Conservation (phyloP, 169 alveolate species). For the Plasmodium fragile region DNA sequence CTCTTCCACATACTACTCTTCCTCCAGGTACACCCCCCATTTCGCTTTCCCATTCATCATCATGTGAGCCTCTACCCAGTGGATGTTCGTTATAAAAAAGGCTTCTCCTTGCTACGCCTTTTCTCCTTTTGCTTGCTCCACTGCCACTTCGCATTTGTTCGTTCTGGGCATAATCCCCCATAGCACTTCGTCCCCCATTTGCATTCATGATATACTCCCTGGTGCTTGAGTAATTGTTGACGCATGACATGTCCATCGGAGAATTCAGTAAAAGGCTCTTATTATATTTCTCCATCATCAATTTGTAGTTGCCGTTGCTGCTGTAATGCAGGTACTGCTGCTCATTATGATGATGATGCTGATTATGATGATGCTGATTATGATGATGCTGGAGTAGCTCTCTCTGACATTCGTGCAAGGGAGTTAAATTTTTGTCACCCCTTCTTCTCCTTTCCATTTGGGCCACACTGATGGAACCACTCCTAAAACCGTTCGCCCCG, state of each 20-base stretch:
- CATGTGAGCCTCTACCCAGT: neutral
- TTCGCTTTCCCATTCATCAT: neutral
- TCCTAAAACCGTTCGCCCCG: neutral
- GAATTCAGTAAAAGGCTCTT: neutral
- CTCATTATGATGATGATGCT: neutral
- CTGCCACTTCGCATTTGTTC: neutral
- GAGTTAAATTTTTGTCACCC: neutral
- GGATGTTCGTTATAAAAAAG: neutral
- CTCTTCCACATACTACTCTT: neutral
- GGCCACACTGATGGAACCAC: neutral
- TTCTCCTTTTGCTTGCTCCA: neutral
- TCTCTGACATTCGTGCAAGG: neutral
- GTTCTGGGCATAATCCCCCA: neutral
- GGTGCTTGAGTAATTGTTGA: neutral
- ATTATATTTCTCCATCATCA: conserved; percentile 14
- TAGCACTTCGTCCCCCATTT: neutral
- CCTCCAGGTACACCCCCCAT: neutral
- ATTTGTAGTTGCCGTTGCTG: neutral
- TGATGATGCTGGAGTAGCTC: neutral
- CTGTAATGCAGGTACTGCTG: neutral
- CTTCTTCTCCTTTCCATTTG: neutral
- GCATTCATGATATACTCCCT: neutral
- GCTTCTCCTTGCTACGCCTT: neutral
- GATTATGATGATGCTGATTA: too few species aligned
- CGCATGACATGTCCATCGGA: neutral